Percentiles rank a stretch among this genome's conserved stretches.
Conservation (phyloP, 2,329 filamentous ascomycete genomes). For the Corinectria fuckeliana region DNA sequence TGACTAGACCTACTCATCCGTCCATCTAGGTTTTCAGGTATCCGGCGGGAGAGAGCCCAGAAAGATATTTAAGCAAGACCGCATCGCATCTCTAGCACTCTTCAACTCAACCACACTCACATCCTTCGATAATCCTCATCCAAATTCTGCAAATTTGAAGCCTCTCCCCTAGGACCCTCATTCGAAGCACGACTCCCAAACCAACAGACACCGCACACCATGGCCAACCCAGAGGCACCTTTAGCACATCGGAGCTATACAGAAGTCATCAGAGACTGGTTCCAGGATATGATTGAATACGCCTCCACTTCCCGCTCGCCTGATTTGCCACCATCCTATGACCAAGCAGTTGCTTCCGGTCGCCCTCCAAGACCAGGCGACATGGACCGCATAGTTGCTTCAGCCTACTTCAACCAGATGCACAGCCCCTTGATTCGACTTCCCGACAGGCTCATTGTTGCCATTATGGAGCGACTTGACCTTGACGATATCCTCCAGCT, state of each 20-base stretch:
- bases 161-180: not conserved
- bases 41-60: not conserved
- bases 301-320: not conserved
- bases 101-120: not conserved
- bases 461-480: slow-evolving; percentile 6
- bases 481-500: slow-evolving; percentile 4
- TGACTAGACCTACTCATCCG: not conserved
- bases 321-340: not conserved
- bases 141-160: not conserved
- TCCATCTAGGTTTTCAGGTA: not conserved
- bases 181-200: not conserved
- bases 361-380: not conserved
- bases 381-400: slow-evolving; percentile 1
- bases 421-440: slow-evolving; percentile 6
- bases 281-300: not conserved
- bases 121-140: not conserved
- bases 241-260: not conserved
- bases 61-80: not conserved
- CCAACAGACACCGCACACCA: not conserved
- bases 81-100: not conserved
- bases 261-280: not conserved
- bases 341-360: not conserved
- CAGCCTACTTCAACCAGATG: slow-evolving; percentile 8
- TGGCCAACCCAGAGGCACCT: not conserved
- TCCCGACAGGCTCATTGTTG: slow-evolving; percentile 7